A percentile compares a stretch with the other conserved stretches of the same genome.
phyloP scores from a whole-genome alignment of 2,329 filamentous ascomycete species.

The Epichloe aotearoae region DNA sequence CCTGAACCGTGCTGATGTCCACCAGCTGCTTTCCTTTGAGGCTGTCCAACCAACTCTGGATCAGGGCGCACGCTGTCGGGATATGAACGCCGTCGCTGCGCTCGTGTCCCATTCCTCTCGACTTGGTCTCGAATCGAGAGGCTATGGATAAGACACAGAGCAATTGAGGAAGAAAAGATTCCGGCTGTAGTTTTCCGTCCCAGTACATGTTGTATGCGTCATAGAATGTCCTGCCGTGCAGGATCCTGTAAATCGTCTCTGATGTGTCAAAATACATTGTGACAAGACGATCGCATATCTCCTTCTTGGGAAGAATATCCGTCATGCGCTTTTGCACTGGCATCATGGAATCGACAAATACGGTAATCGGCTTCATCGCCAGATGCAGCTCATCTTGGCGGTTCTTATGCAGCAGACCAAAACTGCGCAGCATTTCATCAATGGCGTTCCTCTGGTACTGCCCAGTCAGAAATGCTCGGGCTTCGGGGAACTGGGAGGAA shows the following conservation, averaged over 20 bases:
- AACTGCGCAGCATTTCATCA: slow-evolving; percentile 28
- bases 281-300: slow-evolving; percentile 38
- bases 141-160: slow-evolving; percentile 39
- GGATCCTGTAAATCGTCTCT: slow-evolving; percentile 39
- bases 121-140: slow-evolving; percentile 38
- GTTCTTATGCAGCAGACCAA: slow-evolving; percentile 33
- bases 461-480: slow-evolving; percentile 5
- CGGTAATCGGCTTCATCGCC: slow-evolving; percentile 36
- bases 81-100: slow-evolving; percentile 41
- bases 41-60: slow-evolving; percentile 39
- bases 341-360: slow-evolving; percentile 46
- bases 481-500: slow-evolving; percentile 5
- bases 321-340: slow-evolving; percentile 44
- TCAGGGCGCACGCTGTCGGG: slow-evolving; percentile 41
- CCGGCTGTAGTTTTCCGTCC: slow-evolving; percentile 31
- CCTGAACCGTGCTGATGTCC: slow-evolving; percentile 39
- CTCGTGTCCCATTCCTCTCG: slow-evolving; percentile 36
- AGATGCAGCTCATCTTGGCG: slow-evolving; percentile 35
- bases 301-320: slow-evolving; percentile 38
- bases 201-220: slow-evolving; percentile 39
- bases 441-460: slow-evolving; percentile 13
- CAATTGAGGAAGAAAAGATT: slow-evolving; percentile 40
- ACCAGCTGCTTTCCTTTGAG: slow-evolving; percentile 38
- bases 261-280: slow-evolving; percentile 35
- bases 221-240: slow-evolving; percentile 39